Evolutionary conservation across 2,329 filamentous ascomycete species (phyloP).

Genomic region (Aspergillus fructus): DNA sequence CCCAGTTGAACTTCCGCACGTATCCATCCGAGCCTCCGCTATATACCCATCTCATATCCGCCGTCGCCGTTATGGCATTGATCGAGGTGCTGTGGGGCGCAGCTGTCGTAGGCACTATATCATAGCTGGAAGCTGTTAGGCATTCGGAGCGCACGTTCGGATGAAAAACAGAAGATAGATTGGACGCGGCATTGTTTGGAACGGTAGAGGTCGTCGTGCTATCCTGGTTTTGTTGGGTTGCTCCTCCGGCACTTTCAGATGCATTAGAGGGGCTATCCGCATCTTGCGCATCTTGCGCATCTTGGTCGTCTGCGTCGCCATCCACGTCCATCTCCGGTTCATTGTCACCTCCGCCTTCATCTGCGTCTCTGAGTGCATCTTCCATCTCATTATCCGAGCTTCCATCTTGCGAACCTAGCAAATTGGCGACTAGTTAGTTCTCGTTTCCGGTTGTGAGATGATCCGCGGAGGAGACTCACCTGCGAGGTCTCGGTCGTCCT

Average conservation of each 20-base stretch:
- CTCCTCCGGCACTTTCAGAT: conserved; percentile 35
- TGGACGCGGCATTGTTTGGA: conserved; percentile 33
- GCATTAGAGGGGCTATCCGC: conserved; percentile 40
- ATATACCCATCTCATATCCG: conserved; percentile 92
- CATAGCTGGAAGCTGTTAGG: conserved; percentile 78
- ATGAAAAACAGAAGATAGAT: conserved; percentile 47
- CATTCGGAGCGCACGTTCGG: conserved; percentile 73
- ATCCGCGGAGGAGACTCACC: conserved; percentile 25
- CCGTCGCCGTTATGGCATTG: conserved; percentile 87
- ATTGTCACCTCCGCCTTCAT: conserved; percentile 40
- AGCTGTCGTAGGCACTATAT: conserved; percentile 95
- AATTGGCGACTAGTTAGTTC: conserved; percentile 8
- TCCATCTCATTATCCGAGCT: conserved; percentile 51
- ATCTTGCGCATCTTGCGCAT: conserved; percentile 39
- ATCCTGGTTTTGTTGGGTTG: conserved; percentile 48
- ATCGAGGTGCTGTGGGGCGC: conserved; percentile 94
- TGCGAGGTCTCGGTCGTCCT: conserved; percentile 43
- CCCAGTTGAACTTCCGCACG: conserved; percentile 94
- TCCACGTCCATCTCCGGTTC: conserved; percentile 37
- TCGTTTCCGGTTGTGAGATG: not conserved
- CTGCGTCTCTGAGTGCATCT: conserved; percentile 45
- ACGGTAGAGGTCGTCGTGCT: conserved; percentile 50
- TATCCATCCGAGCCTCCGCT: conserved; percentile 93
- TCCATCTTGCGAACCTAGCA: conserved; percentile 48
- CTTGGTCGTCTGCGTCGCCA: conserved; percentile 35